These are phyloP conservation scores for Trichophyton equinum DNA, from an alignment of 2,329 filamentous ascomycete species.

Conservation along the genomic window DNA sequence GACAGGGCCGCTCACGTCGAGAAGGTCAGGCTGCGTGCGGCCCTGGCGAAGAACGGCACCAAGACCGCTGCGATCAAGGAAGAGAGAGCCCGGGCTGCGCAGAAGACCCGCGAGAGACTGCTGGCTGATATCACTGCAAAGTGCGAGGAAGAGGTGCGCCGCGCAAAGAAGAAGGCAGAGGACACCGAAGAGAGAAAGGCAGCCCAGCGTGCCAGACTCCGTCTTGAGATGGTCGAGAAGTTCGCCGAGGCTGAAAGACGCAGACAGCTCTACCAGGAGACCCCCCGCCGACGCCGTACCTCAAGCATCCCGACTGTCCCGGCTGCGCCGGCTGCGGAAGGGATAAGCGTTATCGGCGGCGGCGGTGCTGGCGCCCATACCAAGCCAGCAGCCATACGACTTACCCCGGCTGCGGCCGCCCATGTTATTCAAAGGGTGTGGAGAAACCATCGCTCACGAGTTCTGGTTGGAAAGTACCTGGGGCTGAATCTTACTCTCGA, in stretches of 20 bases:
- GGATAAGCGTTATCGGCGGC: conserved; percentile 24
- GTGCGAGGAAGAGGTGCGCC: conserved; percentile 53
- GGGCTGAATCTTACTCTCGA: conserved; percentile 42
- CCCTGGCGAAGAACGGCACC: conserved; percentile 47
- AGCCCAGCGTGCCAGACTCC: conserved; percentile 46
- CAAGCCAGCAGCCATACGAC: conserved; percentile 22
- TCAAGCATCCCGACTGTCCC: conserved; percentile 39
- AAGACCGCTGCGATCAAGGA: conserved; percentile 43
- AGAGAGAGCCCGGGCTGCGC: conserved; percentile 50
- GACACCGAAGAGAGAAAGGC: conserved; percentile 53
- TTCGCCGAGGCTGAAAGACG: conserved; percentile 51
- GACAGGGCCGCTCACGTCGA: conserved; percentile 54
- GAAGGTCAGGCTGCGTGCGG: conserved; percentile 51
- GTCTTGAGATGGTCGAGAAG: conserved; percentile 52
- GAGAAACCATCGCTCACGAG: conserved; percentile 39
- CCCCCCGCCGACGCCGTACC: conserved; percentile 39
- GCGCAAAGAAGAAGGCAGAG: conserved; percentile 54
- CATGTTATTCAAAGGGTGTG: conserved; percentile 47
- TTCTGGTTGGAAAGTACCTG: conserved; percentile 39
- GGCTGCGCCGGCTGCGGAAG: conserved; percentile 20
- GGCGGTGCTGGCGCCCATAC: not conserved
- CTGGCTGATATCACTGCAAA: conserved; percentile 52
- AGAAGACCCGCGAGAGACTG: conserved; percentile 50
- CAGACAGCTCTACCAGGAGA: conserved; percentile 37
- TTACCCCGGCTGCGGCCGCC: conserved; percentile 43